A percentile compares a stretch with the other conserved stretches of the same genome.
Evolutionary conservation across 192 early-diverging fungal genomes (phyloP).

Genomic region (Umbelopsis isabellina): DNA sequence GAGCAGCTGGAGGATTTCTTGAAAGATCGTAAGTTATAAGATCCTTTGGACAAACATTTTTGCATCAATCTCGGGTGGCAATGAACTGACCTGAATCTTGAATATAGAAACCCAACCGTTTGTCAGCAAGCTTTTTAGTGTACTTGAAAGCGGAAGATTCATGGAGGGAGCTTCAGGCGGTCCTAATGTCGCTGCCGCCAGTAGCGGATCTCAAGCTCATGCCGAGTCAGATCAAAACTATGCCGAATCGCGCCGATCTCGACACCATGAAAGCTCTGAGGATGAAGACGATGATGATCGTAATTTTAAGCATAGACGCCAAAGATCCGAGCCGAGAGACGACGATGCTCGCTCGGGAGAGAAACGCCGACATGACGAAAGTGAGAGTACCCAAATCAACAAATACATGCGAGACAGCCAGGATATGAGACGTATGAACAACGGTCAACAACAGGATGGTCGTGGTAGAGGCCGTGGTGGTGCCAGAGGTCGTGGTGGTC

Average conservation of each 20-base stretch:
- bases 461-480: conserved; percentile 43
- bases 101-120: conserved; percentile 69
- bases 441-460: conserved; percentile 9
- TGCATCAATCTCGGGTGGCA: neutral
- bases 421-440: conserved; percentile 33
- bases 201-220: conserved; percentile 7
- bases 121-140: conserved; percentile 61
- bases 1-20: conserved; percentile 82
- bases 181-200: neutral
- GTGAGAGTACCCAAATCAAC: conserved; percentile 21
- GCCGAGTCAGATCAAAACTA: neutral
- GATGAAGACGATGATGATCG: conserved; percentile 71
- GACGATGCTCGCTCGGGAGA: conserved; percentile 32
- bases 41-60: neutral
- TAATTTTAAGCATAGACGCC: conserved; percentile 71
- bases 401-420: conserved; percentile 32
- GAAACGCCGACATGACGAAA: conserved; percentile 34
- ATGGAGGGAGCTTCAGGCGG: neutral
- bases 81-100: neutral
- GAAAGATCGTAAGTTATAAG: conserved; percentile 55
- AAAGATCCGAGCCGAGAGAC: conserved; percentile 42
- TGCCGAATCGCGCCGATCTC: conserved; percentile 16
- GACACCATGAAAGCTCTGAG: conserved; percentile 50
- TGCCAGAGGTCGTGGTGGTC: conserved; percentile 47
- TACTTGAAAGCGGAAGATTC: neutral